Base-by-base conservation (phyloP, 768 basidiomycete genomes). In the Boletellus sp. region DNA sequence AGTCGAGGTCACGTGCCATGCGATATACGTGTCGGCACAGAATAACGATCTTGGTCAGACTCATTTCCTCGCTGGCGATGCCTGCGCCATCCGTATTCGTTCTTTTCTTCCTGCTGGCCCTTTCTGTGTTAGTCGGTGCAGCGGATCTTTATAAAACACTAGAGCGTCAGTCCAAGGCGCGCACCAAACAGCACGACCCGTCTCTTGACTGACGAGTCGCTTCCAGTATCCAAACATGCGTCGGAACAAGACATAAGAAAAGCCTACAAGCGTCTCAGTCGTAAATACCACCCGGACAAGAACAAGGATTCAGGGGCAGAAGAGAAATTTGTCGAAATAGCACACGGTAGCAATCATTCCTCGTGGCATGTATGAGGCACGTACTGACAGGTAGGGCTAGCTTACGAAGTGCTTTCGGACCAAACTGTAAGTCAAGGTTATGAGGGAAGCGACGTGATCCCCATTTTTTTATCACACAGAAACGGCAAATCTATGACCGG, bases 341-440 rank as follows among this genome's bases (percentile, higher is more conserved):
- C 93, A 17, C 83, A 86, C 61, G 93, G 94, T 94, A 60, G 54
- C 80, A 66, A 17, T 7, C 24, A 13, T 44, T 38, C n/a, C 5
- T 20, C 20, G 34, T 45, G 33, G 17, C 35, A 26, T 50, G 23
- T 19, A 10, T 37, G 20, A 12, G 6, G 19, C 36, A 40, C 23
- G 39, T 4, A 26, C 62, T 58, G 45, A 56, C 48, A 8, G 13
- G 34, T 42, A 6, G 16, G 48, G 51, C 13, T 54, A 85, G 96
- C 95, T 8, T 99, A 97, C 59, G 94, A 98, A 69, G 81, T 95
- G n/a, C 77, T 99, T 24, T 94, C 93, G 7, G 93, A 97, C 64
- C 46, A 79, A 2, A 81, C 82, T 56, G 91, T 93, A 56, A 59
- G 83, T 59, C 23, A 2, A 45, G 34, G 17, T 12, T 31, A 16